These are phyloP conservation scores for Herpotrichia juniperi DNA, from an alignment of 2,329 filamentous ascomycete species.

Conservation along the genomic window DNA sequence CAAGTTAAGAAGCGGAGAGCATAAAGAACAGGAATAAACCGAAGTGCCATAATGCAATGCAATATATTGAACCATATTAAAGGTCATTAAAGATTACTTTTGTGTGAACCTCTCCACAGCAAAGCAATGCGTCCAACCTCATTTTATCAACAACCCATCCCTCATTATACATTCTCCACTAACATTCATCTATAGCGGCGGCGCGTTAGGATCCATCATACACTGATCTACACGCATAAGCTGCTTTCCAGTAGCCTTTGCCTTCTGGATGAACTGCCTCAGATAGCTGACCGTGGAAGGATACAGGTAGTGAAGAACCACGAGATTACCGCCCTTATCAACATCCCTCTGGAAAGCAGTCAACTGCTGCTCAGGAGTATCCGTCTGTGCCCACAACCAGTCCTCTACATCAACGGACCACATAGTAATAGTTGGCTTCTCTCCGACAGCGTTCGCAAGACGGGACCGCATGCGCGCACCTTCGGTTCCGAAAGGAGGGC, in stretches of 20 bases:
- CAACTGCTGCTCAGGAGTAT: slow-evolving; percentile 70
- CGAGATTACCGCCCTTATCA: slow-evolving; percentile 65
- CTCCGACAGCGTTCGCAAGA: slow-evolving; percentile 56
- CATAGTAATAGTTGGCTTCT: slow-evolving; percentile 64
- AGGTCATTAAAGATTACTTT: no score
- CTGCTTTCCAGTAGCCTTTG: slow-evolving; percentile 67
- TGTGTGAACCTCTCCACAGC: neutral
- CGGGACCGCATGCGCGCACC: slow-evolving; percentile 70
- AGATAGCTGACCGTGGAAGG: slow-evolving; percentile 69
- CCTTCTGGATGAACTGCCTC: slow-evolving; percentile 67
- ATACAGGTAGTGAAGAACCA: slow-evolving; percentile 74
- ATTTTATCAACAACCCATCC: neutral
- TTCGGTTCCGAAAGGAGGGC: slow-evolving; percentile 72
- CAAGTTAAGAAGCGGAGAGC: no score
- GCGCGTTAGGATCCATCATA: slow-evolving; percentile 66
- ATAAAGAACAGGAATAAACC: no score
- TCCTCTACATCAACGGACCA: slow-evolving; percentile 76
- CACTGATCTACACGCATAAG: slow-evolving; percentile 72
- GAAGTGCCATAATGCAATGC: no score
- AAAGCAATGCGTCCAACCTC: neutral
- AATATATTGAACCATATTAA: neutral
- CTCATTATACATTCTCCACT: neutral
- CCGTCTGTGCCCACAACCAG: slow-evolving; percentile 68
- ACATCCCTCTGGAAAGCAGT: slow-evolving; percentile 70
- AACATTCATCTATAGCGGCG: slow-evolving; percentile 36